Evolutionary conservation across 2,329 filamentous ascomycete species (phyloP), one percentile per base, ranked within the genome.

Genomic region (Stachybotrys echinatus): DNA sequence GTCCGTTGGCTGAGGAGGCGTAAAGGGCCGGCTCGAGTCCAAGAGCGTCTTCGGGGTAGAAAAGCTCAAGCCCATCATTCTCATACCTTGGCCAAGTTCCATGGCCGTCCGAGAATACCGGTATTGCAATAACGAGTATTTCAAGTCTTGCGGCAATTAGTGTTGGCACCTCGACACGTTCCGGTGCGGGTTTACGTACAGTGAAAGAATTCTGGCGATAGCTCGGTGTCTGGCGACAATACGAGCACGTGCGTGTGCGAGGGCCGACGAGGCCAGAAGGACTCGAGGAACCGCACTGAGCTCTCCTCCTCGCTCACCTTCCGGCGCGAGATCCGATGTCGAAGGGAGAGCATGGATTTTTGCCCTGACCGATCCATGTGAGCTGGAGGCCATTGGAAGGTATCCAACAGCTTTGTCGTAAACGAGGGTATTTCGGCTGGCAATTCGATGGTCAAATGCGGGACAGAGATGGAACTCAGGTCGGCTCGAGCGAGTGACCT

Each of bases 391-490:
- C 89, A 94, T 27, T 74, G 70, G 55, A 90, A 89, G 1, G 61
- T 65, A 44, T 80, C 69, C 12, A 95, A 65, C 55, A 84, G 90
- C 14, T 71, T 69, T 47, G 81, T 74, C 5, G 88, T 80, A 3
- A 82, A 74, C 3, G 74, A 65, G 57, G 96, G 89, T 18, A 92
- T 72, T 23, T 81, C 71, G 23, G 81, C 72, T 1, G 92, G 90
- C 7, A 99, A 75, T 62, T 97, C 92, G 46, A 97, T 83, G 2
- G 88, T 95, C 44, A 99, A 73, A 54, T 87, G 84, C 3, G 92
- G 92, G 2, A 80, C 71, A 1, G 78, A 73, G 40, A 87, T 74
- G 1, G 86, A 85, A 44, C 83, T 78, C 63, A 91, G 92, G 63
- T 96, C 90, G 5, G 89, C 89, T 7, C 74, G 72, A 54, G 80